Base-by-base conservation (phyloP, 345 rosid genomes). In the Sisymbrium irio region DNA sequence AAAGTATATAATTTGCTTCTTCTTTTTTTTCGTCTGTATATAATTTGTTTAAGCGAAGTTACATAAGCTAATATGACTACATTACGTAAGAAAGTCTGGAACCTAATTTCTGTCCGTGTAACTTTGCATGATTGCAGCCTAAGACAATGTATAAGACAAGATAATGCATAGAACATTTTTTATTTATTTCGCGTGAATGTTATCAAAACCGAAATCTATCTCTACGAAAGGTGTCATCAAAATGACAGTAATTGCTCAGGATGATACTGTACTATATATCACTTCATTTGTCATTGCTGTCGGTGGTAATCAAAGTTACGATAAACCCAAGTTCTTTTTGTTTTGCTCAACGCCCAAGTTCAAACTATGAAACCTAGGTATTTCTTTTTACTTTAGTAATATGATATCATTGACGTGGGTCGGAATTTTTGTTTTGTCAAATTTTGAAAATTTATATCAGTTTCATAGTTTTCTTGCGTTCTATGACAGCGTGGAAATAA, bases 261-360 rank as follows among this genome's bases (percentile, higher is more conserved):
- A 66, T 66, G 62, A 4, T 13, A 59, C 39, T 58, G 54, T 65
- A 65, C 72, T 33, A 55, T 47, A 27, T 27, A 11, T 33, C 73
- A 47, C 61, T 66, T 74, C 73, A 62, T 65, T 57, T 67, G 74
- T 33, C 74, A 51, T 22, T 42, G 15, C 49, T 68, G 74, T 62
- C 79, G 74, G 74, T 68, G 57, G 17, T 49, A 32, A 0, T n/a
- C 57, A 9, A 20, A 61, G 41, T 75, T 61, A 68, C 69, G 13
- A 32, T 68, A 37, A 62, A 32, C 79, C 45, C 64, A 68, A 32
- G 28, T 27, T 27, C 28, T 27, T 27, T 27, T 27, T 27, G 2
- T 27, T 27, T 27, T 2, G 28, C 3, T 27, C 28, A 27, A 27
- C 28, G 3, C 3, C 27, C 28, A 27, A 27, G 3, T 27, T 74